Evolutionary conservation across 2,329 filamentous ascomycete species (phyloP).

Genomic region (Beauveria bassiana): DNA sequence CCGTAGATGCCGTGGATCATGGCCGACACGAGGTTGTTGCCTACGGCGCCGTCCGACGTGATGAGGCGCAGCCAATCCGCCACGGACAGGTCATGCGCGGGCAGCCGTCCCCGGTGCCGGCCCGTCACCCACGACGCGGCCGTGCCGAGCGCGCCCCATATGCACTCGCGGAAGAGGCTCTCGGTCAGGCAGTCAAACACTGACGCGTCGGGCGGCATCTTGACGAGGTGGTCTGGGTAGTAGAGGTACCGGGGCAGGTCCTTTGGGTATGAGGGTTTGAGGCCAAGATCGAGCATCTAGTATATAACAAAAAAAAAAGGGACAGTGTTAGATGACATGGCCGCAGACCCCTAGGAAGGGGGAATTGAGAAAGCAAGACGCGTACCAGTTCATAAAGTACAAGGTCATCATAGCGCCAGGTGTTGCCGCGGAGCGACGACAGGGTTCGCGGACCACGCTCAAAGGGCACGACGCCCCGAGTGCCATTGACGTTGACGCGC

Average conservation of each 20-base stretch:
- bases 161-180: conserved; percentile 25
- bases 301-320: background rate
- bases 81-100: conserved; percentile 25
- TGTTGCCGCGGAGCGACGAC: conserved; percentile 39
- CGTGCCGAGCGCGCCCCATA: conserved; percentile 19
- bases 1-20: conserved; percentile 85
- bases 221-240: conserved; percentile 65
- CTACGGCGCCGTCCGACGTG: conserved; percentile 31
- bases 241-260: conserved; percentile 62
- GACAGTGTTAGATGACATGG: background rate
- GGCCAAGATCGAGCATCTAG: conserved; percentile 29
- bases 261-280: conserved; percentile 42
- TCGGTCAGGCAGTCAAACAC: conserved; percentile 22
- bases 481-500: conserved; percentile 47
- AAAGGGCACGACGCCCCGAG: conserved; percentile 55
- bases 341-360: too few relatives aligned
- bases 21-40: conserved; percentile 69
- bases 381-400: conserved; percentile 65
- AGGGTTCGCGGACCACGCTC: conserved; percentile 80
- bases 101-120: background rate
- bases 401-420: conserved; percentile 48
- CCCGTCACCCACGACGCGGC: background rate
- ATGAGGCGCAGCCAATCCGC: conserved; percentile 28
- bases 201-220: conserved; percentile 23
- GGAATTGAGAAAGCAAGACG: background rate